Evolutionary conservation across 2,329 filamentous ascomycete species (phyloP), one percentile per base, ranked within the genome.

Genomic region (Pestalotiopsis sp.): DNA sequence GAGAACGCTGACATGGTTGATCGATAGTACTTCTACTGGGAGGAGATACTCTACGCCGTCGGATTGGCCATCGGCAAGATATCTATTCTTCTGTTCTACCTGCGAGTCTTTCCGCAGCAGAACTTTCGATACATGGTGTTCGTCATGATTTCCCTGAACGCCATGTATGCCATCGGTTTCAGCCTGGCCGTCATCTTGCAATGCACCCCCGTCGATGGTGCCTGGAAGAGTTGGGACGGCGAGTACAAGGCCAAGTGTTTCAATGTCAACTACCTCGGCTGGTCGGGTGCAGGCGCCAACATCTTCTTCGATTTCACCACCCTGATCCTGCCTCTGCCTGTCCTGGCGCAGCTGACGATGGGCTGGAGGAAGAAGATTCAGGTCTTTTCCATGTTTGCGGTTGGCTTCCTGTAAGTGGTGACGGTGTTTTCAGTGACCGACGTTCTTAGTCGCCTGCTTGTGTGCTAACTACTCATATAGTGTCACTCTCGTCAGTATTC

Each of bases 21-120:
- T 36, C 1, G 6, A 38, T 13, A 66, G 64, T 57, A 66, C 49
- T 66, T 66, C 25, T 66, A 66, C 14, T 66, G 64, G 64, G 64
- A 66, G n/a, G 66, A 62, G 45, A 52, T 68, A 7, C 27, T 68
- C 4, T 68, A 68, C 31, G 45, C 45, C 25, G 17, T 41, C 9
- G 41, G 23, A 14, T 27, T 68, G 17, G 36, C 14, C 25, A 14
- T 76, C 14, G 71, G 69, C 58, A 77, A 76, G 62, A 70, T 75
- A 52, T 74, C 72, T 13, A 75, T 77, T 39, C 71, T 76, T 7
- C 68, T 75, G 12, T 74, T 76, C 61, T 77, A 77, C 67, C 68
- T 73, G 20, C 68, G 71, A 12, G 71, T 77, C 60, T 75, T 75
- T 38, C 70, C 71, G 14, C 58, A 69, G 25, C 58, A 45, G 52